Percentiles rank a stretch among this genome's conserved stretches.
phyloP scores from a whole-genome alignment of 176 grass and related monocot genomes.

The Eragrostis curvula region DNA sequence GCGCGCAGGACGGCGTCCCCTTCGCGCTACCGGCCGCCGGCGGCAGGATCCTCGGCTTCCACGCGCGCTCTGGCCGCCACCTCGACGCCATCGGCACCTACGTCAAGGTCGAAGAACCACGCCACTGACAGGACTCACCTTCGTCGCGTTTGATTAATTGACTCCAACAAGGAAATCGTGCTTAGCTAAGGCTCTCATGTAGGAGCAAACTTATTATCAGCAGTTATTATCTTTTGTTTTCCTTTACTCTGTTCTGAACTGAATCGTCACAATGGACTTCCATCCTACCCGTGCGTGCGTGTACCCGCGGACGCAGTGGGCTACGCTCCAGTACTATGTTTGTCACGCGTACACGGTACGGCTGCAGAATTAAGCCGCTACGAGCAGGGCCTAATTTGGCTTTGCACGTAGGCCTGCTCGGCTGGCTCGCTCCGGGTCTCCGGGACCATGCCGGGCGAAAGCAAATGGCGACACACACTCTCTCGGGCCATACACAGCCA shows the following conservation, averaged over 20 bases:
- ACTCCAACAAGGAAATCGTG: too few species aligned
- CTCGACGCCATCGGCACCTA: slow-evolving; percentile 59
- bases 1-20: slow-evolving; percentile 34
- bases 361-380: too few species aligned
- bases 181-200: too few species aligned
- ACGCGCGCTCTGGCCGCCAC: slow-evolving; percentile 46
- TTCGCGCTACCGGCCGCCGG: slow-evolving; percentile 49
- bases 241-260: too few species aligned
- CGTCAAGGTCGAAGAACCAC: slow-evolving; percentile 18
- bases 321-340: too few species aligned
- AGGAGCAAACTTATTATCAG: too few species aligned
- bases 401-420: not conserved
- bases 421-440: too few species aligned
- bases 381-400: not conserved
- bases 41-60: slow-evolving; percentile 64
- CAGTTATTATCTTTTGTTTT: too few species aligned
- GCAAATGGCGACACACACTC: not conserved
- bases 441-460: not conserved
- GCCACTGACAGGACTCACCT: not conserved
- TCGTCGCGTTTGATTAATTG: not conserved
- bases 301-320: too few species aligned
- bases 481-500: not conserved
- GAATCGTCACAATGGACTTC: too few species aligned
- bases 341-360: not conserved
- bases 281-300: too few species aligned